Conservation (phyloP, 768 basidiomycete genomes). For the Leccinum rimulosum region DNA sequence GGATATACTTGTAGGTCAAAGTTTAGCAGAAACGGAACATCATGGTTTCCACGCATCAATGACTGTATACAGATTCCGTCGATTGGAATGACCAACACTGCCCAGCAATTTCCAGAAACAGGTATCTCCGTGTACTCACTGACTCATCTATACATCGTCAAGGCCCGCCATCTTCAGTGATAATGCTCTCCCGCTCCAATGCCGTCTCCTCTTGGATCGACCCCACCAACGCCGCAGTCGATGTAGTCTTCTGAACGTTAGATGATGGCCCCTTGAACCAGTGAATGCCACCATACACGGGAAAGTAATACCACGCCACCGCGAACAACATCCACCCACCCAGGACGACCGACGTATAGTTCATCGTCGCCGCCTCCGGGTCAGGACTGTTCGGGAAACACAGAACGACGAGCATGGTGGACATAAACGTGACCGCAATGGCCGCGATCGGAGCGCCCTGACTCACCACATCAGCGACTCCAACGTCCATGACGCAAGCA, state of each 20-base stretch:
- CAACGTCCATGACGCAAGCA: neutral
- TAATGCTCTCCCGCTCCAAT: neutral
- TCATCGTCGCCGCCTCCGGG: neutral
- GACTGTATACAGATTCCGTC: no score
- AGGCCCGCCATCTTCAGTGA: neutral
- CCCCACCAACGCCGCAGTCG: neutral
- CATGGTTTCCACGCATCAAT: neutral
- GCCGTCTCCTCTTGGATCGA: neutral
- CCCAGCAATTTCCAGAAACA: neutral
- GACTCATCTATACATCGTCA: neutral
- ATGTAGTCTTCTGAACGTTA: neutral
- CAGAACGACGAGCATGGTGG: neutral
- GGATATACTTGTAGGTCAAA: neutral
- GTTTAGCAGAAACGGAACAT: neutral
- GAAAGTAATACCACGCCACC: neutral
- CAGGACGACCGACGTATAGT: neutral
- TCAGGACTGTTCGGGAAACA: neutral
- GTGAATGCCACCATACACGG: neutral
- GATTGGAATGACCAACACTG: neutral
- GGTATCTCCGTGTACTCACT: neutral
- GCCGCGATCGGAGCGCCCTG: neutral
- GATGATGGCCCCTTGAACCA: neutral
- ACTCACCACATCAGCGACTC: neutral
- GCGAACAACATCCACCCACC: neutral
- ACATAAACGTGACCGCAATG: neutral